A percentile compares a stretch with the other conserved stretches of the same genome.
These are phyloP conservation scores for Cucurbita ficifolia DNA, from an alignment of 306 rosid genomes.

Conservation along the genomic window DNA sequence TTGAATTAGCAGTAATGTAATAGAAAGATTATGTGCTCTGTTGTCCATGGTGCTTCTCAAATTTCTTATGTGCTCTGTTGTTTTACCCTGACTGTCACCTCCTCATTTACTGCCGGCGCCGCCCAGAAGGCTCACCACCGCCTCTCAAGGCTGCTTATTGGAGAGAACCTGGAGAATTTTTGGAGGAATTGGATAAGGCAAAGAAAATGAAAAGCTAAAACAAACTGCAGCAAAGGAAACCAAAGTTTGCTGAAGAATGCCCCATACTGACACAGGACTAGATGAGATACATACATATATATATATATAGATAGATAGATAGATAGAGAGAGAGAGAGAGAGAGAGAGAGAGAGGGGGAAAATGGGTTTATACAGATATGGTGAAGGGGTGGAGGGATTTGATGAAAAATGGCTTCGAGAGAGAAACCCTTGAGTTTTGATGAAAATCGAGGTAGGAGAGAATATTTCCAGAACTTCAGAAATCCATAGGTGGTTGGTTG, in stretches of 20 bases:
- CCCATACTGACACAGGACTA: slow-evolving; percentile 11
- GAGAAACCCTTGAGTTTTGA: slow-evolving; percentile 12
- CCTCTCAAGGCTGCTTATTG: neutral
- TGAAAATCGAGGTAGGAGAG: slow-evolving; percentile 7
- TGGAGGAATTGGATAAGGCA: slow-evolving; percentile 4
- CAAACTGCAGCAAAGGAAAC: slow-evolving; percentile 6
- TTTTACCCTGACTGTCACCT: no score
- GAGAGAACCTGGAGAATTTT: slow-evolving; percentile 53
- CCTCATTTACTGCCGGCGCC: no score
- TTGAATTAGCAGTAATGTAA: neutral
- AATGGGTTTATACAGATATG: neutral
- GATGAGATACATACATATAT: neutral
- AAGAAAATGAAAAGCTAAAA: slow-evolving; percentile 12
- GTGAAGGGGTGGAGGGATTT: neutral
- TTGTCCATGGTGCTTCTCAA: no score
- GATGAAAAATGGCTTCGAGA: slow-evolving; percentile 16
- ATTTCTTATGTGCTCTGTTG: no score
- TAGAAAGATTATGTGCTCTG: no score
- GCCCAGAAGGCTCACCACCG: no score
- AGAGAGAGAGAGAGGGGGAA: neutral
- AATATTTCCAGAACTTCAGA: neutral
- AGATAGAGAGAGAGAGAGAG: neutral
- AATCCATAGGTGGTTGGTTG: neutral
- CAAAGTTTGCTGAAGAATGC: slow-evolving; percentile 10
- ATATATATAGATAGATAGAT: no score